Conservation (phyloP, 495 filamentous ascomycete genomes). For the Talaromyces nanjingensis region DNA sequence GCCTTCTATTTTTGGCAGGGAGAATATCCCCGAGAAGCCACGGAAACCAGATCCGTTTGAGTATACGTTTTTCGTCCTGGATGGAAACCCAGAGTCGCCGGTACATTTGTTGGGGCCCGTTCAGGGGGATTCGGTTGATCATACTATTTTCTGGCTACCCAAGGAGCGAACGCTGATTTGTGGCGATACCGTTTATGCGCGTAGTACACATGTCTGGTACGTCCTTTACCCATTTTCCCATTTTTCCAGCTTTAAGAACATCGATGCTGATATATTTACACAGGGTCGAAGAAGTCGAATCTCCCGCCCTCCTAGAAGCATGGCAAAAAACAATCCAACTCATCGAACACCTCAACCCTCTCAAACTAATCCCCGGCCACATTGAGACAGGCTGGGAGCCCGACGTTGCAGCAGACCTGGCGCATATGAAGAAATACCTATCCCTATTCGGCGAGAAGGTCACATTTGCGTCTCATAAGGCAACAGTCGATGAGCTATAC, state of each 20-base stretch:
- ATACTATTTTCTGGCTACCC: slow-evolving; percentile 21
- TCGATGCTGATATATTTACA: neutral
- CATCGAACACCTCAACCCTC: slow-evolving; percentile 14
- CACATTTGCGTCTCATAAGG: slow-evolving; percentile 16
- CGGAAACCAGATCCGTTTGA: slow-evolving; percentile 19
- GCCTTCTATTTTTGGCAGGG: slow-evolving; percentile 18
- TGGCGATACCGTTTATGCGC: slow-evolving; percentile 18
- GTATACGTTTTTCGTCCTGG: slow-evolving; percentile 18
- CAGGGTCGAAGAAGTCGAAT: slow-evolving; percentile 25
- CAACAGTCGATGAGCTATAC: slow-evolving; percentile 18
- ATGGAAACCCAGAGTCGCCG: slow-evolving; percentile 16
- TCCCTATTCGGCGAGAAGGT: slow-evolving; percentile 21
- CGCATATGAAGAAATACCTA: slow-evolving; percentile 15
- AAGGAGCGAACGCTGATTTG: slow-evolving; percentile 12
- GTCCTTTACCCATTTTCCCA: neutral
- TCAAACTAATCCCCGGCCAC: slow-evolving; percentile 21
- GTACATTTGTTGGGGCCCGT: slow-evolving; percentile 15
- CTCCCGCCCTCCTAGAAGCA: slow-evolving; percentile 16
- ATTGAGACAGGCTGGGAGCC: slow-evolving; percentile 22
- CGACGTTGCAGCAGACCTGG: slow-evolving; percentile 19
- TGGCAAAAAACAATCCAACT: slow-evolving; percentile 21
- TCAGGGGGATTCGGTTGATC: slow-evolving; percentile 18
- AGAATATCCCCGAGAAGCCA: slow-evolving; percentile 17
- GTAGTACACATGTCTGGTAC: slow-evolving; percentile 15
- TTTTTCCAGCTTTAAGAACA: no score